Percentiles rank a stretch among this genome's conserved stretches.
Conservation (phyloP, 2,329 filamentous ascomycete species). For the Fusarium mexicanum region DNA sequence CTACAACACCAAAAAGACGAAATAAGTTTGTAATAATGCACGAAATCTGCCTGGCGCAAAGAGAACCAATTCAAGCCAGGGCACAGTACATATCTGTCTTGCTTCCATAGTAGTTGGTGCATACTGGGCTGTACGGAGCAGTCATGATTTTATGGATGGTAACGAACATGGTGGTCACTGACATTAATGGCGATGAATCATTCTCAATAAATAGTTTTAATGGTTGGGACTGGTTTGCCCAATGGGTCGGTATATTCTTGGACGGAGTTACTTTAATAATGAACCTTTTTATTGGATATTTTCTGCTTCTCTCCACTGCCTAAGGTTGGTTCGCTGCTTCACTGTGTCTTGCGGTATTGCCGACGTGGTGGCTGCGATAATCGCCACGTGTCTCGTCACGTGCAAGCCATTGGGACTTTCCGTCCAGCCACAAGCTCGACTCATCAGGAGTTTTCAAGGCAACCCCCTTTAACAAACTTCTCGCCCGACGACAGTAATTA, state of each 20-base stretch:
- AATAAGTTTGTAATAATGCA: constrained; percentile 33
- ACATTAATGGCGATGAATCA: constrained; percentile 38
- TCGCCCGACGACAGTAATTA: constrained; percentile 19
- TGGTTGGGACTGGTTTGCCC: constrained; percentile 37
- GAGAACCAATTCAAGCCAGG: background rate
- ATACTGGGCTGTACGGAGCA: constrained; percentile 31
- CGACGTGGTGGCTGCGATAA: constrained; percentile 12
- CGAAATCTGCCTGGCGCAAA: background rate
- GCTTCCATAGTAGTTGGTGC: constrained; percentile 24
- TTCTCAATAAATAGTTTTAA: constrained; percentile 39
- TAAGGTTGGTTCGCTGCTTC: background rate
- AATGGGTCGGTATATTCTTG: constrained; percentile 27
- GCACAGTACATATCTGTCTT: constrained; percentile 32
- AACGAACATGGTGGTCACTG: constrained; percentile 41
- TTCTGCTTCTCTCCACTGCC: background rate
- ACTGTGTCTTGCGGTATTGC: background rate
- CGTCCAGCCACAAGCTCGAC: constrained; percentile 37
- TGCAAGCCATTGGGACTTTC: constrained; percentile 9
- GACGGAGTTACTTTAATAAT: constrained; percentile 35
- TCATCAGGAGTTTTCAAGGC: constrained; percentile 32
- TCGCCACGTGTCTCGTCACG: constrained; percentile 38
- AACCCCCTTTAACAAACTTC: constrained; percentile 23
- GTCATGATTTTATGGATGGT: constrained; percentile 41
- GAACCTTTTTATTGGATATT: constrained; percentile 3
- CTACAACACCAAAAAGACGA: constrained; percentile 47